Base-by-base conservation (phyloP, 306 rosid species). In the Gynostemma pentaphyllum region DNA sequence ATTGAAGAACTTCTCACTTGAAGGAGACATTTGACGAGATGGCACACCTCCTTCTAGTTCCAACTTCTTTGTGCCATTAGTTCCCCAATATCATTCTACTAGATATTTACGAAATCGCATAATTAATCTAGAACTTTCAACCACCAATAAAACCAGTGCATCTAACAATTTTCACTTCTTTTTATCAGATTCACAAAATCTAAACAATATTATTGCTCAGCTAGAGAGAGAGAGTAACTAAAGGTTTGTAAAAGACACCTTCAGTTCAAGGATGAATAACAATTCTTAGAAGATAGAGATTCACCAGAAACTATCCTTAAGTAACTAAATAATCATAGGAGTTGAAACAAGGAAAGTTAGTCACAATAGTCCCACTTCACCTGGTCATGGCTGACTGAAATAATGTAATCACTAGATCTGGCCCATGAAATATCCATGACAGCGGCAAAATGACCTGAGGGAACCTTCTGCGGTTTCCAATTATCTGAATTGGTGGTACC, bases 321-420 rank as follows among this genome's bases (percentile, higher is more conserved):
- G 18, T 16, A 8, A 19, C 36, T 23, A 22, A 36, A 40, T 22
- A 1, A 14, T 18, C 28, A 27, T n/a, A 30, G 29, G 23, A 42
- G 40, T 14, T 8, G 16, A 29, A 10, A 64, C 12, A 30, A 62
- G 19, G 67, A 8, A 24, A 12, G 26, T 42, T 6, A 26, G 16
- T 19, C 24, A 63, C 42, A 45, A 10, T 10, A 32, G 55, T 29
- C 46, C 40, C 77, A 79, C 59, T 63, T 67, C 49, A 90, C 97
- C 97, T 90, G 98, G 77, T 88, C 98, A 67, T 94, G 95, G 72
- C 99, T 82, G 71, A 83, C 95, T 5, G 99, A 82, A 56, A 88
- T 74, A 66, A 94, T 65, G 71, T 88, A 92, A 63, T 84, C 86
- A 47, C 97, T 89, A 52, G 76, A 81, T 75, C 84, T 82, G 52